Evolutionary conservation across 257 asterid species (phyloP).

Genomic region (Jasminum sambac): DNA sequence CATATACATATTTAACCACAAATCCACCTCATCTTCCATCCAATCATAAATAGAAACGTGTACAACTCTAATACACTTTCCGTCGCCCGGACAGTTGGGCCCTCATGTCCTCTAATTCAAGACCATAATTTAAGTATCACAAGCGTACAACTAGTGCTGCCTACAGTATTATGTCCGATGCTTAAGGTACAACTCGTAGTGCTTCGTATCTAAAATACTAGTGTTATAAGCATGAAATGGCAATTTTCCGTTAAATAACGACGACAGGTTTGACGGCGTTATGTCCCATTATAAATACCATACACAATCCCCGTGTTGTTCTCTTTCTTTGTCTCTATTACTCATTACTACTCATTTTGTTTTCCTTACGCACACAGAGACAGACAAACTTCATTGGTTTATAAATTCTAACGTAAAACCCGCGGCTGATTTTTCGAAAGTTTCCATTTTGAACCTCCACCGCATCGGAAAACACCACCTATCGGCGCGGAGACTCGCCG

Average conservation of each 20-base stretch:
- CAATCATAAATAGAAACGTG: conserved; percentile 30
- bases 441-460: conserved; percentile 16
- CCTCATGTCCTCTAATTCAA: conserved; percentile 44
- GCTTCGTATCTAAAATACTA: no score
- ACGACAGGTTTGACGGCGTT: conserved; percentile 54
- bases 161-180: conserved; percentile 28
- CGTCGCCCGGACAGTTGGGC: conserved; percentile 51
- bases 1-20: conserved; percentile 21
- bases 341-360: conserved; percentile 31
- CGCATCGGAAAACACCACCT: not conserved
- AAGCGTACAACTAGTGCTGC: conserved; percentile 13
- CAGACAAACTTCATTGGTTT: not conserved
- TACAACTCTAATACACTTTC: conserved; percentile 1
- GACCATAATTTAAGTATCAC: not conserved
- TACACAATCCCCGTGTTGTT: conserved; percentile 29
- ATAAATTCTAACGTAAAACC: conserved; percentile 31
- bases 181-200: conserved; percentile 33
- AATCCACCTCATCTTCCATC: conserved; percentile 19
- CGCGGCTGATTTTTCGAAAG: conserved; percentile 30
- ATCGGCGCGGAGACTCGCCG: conserved; percentile 30
- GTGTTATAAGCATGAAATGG: not conserved
- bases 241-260: conserved; percentile 62
- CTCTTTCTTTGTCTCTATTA: conserved; percentile 50
- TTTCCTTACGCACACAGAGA: conserved; percentile 27
- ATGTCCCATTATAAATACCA: conserved; percentile 53